Evolutionary conservation across 1,284 basidiomycete genomes (phyloP).

Genomic region (Microbotryomycetes sp.): DNA sequence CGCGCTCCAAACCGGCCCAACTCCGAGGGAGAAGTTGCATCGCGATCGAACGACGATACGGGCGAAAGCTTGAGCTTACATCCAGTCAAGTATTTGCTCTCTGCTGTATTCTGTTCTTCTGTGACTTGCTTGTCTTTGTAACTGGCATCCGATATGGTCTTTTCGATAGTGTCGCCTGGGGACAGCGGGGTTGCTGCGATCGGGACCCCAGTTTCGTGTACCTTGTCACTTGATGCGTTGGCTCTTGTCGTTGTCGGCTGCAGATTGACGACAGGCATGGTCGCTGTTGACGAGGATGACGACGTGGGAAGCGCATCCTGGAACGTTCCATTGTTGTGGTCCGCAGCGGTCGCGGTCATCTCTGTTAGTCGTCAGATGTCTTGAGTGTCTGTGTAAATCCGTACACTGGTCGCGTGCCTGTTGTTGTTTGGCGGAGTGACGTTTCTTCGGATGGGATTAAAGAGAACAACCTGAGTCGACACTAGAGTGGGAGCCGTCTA

Average conservation of each 20-base stretch:
- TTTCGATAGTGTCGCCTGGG: neutral
- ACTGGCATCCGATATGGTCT: neutral
- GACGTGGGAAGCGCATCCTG: neutral
- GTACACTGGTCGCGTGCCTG: too few relatives aligned
- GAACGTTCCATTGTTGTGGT: neutral
- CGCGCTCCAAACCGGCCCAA: neutral
- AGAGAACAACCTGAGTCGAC: too few relatives aligned
- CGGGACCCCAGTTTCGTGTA: too few relatives aligned
- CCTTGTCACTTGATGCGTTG: too few relatives aligned
- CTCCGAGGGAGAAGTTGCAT: neutral
- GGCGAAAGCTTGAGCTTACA: constrained; percentile 6
- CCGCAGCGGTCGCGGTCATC: neutral
- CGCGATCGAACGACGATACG: neutral
- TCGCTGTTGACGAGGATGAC: neutral
- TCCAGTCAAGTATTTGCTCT: constrained; percentile 19
- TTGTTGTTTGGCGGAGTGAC: too few relatives aligned
- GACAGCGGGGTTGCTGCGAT: neutral
- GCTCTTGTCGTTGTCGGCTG: neutral
- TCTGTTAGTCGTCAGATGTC: too few relatives aligned
- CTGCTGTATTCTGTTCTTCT: neutral
- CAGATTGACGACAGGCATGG: neutral
- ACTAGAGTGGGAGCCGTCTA: too few relatives aligned
- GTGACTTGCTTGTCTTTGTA: neutral
- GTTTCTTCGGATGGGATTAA: too few relatives aligned
- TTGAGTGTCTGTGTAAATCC: too few relatives aligned